A percentile compares a stretch with the other conserved stretches of the same genome.
Conservation (phyloP, 805 yeast genomes). For the Yarrowia divulgata region DNA sequence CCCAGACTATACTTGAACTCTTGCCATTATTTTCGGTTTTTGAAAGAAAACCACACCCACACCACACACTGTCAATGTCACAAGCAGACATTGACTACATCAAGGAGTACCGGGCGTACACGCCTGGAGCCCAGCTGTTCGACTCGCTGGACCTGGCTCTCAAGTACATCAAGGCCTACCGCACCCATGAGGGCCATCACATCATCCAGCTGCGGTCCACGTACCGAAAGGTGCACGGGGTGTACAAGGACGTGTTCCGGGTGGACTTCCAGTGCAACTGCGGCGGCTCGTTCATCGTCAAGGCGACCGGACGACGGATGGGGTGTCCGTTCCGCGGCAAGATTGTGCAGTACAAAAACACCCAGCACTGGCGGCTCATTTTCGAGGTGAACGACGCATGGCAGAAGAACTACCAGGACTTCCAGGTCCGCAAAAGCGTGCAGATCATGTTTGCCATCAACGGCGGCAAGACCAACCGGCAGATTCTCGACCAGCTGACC, state of each 20-base stretch:
- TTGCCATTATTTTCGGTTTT: too few relatives aligned
- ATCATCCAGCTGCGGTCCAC: constrained; percentile 38
- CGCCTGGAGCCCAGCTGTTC: constrained; percentile 34
- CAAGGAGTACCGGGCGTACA: constrained; percentile 35
- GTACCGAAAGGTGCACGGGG: constrained; percentile 36
- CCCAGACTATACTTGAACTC: neutral
- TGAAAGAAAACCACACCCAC: neutral
- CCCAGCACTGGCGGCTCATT: constrained; percentile 34
- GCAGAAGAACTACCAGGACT: constrained; percentile 37
- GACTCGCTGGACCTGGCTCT: constrained; percentile 27
- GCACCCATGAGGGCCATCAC: constrained; percentile 38
- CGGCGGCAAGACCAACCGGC: constrained; percentile 34
- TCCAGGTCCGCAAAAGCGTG: constrained; percentile 25
- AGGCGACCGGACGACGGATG: constrained; percentile 30
- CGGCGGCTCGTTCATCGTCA: constrained; percentile 35
- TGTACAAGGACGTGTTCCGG: constrained; percentile 39
- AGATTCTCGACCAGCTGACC: constrained; percentile 33
- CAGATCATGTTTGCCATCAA: constrained; percentile 33
- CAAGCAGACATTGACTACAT: constrained; percentile 40
- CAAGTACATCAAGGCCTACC: constrained; percentile 32
- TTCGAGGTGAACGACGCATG: constrained; percentile 38
- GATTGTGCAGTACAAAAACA: constrained; percentile 37
- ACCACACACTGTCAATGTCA: constrained; percentile 9
- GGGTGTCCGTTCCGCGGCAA: constrained; percentile 35
- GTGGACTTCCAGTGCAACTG: constrained; percentile 39